Base-by-base conservation (phyloP, 306 rosid genomes). In the Senna tora region DNA sequence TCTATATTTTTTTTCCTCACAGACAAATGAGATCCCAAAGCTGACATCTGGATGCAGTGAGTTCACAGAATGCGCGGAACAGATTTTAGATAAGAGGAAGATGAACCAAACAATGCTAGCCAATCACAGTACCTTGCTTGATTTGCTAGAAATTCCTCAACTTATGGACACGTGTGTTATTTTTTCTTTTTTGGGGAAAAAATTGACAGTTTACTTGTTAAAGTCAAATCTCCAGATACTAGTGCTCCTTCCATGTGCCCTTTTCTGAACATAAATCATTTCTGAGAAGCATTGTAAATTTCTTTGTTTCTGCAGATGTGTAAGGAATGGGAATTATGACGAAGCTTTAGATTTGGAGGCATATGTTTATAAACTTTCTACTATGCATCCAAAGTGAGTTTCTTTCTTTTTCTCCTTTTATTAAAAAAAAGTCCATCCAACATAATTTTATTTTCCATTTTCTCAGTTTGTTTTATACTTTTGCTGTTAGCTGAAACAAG, bases 281-380 rank as follows among this genome's bases (percentile, higher is more conserved):
- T 76, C 9, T 67, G 42, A 76, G 55, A 63, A n/a, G 7, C 78
- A 36, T 65, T 41, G 20, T 28, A 68, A 58, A 53, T 67, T 68
- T 33, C 58, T 20, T 22, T 80, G 30, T 51, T 67, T 79, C 59
- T 77, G 81, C 86, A 91, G 98, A 65, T 94, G 98, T 79, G 96
- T 94, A 70, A 80, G 96, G 76, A 94, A 94, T 86, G 98, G 97
- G 78, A 94, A 94, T 83, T 94, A 84, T 25, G 98, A 94, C 67
- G 98, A 94, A 82, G 99, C 97, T 81, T 88, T 94, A 30, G 99
- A 89, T 82, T 76, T 94, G 81, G 99, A 94, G 84, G 96, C 99
- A 57, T 91, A 73, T 85, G 99, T 94, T 69, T 75, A 82, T 75
- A 94, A 94, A 80, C 92, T 94, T 74, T 91, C 97, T 59, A 85